Conservation (phyloP, 2,329 filamentous ascomycete genomes). For the Didymella exigua region DNA sequence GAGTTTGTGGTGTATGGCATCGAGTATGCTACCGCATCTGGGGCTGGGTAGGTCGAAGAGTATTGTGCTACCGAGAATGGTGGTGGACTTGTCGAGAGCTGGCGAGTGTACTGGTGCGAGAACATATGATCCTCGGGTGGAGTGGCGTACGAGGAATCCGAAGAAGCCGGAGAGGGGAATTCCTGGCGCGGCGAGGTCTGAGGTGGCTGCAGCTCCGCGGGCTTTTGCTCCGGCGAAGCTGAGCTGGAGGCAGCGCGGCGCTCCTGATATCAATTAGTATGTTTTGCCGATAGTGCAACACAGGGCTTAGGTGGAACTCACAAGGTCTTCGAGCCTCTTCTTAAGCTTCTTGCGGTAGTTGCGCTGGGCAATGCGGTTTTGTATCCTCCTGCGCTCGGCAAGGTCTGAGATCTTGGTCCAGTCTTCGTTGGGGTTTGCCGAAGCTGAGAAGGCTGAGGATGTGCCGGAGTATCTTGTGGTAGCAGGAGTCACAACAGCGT, state of each 20-base stretch:
- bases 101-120: conserved; percentile 67
- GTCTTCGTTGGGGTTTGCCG: conserved; percentile 94
- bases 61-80: conserved; percentile 63
- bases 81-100: conserved; percentile 73
- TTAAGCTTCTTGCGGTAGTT: conserved; percentile 98
- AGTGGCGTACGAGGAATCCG: conserved; percentile 43
- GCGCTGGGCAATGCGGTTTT: conserved; percentile 96
- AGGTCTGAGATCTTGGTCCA: conserved; percentile 99
- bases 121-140: conserved; percentile 74
- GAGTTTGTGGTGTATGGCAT: conserved; percentile 56
- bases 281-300: conserved; percentile 17
- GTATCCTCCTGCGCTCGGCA: conserved; percentile 89
- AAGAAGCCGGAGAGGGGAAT: conserved; percentile 45
- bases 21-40: conserved; percentile 67
- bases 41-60: conserved; percentile 68
- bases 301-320: conserved; percentile 21
- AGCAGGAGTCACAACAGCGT: conserved; percentile 47
- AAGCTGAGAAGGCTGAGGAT: conserved; percentile 93
- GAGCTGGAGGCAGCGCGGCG: conserved; percentile 71
- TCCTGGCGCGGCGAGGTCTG: conserved; percentile 46
- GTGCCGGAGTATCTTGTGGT: conserved; percentile 73
- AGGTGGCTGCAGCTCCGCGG: conserved; percentile 57
- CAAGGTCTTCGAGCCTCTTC: conserved; percentile 81
- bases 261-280: conserved; percentile 55
- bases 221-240: conserved; percentile 64